These are phyloP conservation scores for Trichoderma sp. DNA, from an alignment of 2,329 filamentous ascomycete species.

Conservation along the genomic window DNA sequence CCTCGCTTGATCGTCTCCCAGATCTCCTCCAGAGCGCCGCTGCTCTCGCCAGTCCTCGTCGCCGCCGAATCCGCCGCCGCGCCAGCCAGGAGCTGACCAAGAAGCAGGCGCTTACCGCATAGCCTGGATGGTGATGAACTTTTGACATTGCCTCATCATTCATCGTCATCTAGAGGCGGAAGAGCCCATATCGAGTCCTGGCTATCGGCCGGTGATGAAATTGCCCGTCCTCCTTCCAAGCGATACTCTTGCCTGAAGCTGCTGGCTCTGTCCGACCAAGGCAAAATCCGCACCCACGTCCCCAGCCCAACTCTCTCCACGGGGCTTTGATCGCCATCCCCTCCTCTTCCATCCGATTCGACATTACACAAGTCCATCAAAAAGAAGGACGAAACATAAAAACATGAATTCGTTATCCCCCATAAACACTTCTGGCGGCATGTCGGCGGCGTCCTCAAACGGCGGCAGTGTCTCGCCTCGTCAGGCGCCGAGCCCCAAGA, in stretches of 20 bases:
- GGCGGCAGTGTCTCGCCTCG: constrained; percentile 48
- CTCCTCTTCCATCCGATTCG: constrained; percentile 16
- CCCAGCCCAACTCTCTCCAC: constrained; percentile 26
- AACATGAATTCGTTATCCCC: constrained; percentile 51
- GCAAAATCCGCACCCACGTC: constrained; percentile 37
- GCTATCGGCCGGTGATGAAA: constrained; percentile 28
- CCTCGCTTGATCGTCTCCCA: neutral
- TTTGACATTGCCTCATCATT: constrained; percentile 26
- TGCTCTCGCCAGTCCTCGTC: constrained; percentile 22
- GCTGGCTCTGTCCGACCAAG: constrained; percentile 28
- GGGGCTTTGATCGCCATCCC: constrained; percentile 26
- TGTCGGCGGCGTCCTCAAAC: constrained; percentile 38
- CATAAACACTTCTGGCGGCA: constrained; percentile 35
- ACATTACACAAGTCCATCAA: constrained; percentile 12
- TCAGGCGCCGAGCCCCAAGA: constrained; percentile 58
- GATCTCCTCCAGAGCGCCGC: constrained; percentile 13
- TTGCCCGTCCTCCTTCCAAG: constrained; percentile 27
- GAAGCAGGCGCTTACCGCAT: constrained; percentile 37
- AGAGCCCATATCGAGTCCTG: constrained; percentile 25
- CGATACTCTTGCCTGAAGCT: constrained; percentile 27
- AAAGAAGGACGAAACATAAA: constrained; percentile 32
- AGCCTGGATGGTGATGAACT: constrained; percentile 32
- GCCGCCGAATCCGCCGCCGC: constrained; percentile 32
- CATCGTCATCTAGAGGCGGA: constrained; percentile 23
- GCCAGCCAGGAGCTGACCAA: constrained; percentile 31